Evolutionary conservation across 225 moss, liverwort and hornwort genomes (phyloP).

Genomic region (Marchantia paleacea): DNA sequence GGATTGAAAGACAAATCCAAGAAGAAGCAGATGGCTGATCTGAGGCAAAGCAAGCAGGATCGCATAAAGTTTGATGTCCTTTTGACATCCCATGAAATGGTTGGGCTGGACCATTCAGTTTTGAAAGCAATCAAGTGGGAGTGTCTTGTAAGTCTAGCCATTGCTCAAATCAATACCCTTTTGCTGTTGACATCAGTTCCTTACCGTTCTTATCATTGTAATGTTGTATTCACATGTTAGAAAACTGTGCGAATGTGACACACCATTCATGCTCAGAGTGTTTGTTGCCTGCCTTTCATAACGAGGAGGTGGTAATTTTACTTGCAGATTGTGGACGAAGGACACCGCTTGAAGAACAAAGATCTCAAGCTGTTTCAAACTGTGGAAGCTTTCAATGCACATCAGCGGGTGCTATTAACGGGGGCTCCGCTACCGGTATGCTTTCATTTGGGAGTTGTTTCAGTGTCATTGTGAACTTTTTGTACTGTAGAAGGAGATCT

Average conservation of each 20-base stretch:
- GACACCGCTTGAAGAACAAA: constrained; percentile 90
- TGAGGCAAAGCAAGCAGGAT: constrained; percentile 80
- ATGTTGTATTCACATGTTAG: background rate
- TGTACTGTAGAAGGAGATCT: too few relatives aligned
- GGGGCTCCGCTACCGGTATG: constrained; percentile 86
- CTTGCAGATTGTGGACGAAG: constrained; percentile 87
- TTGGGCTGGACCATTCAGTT: constrained; percentile 71
- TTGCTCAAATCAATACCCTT: background rate
- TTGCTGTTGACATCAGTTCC: background rate
- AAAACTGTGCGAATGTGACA: background rate
- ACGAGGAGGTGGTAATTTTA: background rate
- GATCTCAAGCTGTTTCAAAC: constrained; percentile 90
- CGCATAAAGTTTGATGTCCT: constrained; percentile 96
- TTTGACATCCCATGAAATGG: constrained; percentile 98
- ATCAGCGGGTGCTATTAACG: constrained; percentile 78
- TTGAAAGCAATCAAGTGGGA: constrained; percentile 94
- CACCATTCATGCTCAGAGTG: background rate
- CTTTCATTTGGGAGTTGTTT: background rate
- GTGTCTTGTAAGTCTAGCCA: constrained; percentile 62
- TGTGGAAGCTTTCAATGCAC: constrained; percentile 68
- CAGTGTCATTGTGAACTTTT: background rate
- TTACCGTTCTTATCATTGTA: background rate
- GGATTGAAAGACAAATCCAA: constrained; percentile 80
- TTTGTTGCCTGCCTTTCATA: background rate
- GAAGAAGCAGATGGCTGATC: constrained; percentile 63